These are phyloP conservation scores for Exsudoporus floridanus DNA, from an alignment of 1,284 basidiomycete genomes.

Conservation along the genomic window DNA sequence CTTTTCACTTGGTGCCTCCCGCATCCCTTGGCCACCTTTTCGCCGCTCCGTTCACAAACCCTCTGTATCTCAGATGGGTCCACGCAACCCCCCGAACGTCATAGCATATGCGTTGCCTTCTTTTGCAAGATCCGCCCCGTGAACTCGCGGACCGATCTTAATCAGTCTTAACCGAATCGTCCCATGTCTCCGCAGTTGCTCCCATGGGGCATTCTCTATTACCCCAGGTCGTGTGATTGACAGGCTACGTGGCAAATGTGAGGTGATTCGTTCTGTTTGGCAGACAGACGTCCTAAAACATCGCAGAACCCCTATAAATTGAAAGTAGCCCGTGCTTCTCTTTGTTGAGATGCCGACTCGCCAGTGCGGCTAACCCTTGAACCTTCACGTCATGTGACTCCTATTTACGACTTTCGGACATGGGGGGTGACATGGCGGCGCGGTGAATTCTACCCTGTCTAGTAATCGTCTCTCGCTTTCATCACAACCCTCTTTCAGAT, in stretches of 20 bases:
- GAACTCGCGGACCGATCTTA: conserved; percentile 14
- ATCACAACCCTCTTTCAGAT: conserved; percentile 5
- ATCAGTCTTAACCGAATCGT: conserved; percentile 9
- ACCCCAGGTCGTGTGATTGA: conserved; percentile 32
- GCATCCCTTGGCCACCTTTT: conserved; percentile 9
- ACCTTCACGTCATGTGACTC: conserved; percentile 14
- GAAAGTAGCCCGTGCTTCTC: conserved; percentile 1
- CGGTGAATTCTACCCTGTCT: conserved; percentile 3
- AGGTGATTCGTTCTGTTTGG: conserved; percentile 11
- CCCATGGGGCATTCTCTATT: conserved; percentile 29
- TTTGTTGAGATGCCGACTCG: conserved; percentile 7
- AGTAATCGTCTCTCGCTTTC: neutral
- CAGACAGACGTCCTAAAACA: conserved; percentile 1
- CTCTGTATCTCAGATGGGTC: conserved; percentile 2
- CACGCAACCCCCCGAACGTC: conserved; percentile 16
- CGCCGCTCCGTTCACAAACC: conserved; percentile 14
- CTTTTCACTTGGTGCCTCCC: conserved; percentile 8
- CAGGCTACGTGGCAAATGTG: conserved; percentile 5
- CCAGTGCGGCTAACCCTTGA: neutral
- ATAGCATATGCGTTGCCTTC: conserved; percentile 18
- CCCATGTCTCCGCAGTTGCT: conserved; percentile 20
- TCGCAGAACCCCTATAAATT: conserved; percentile 10
- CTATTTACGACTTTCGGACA: neutral
- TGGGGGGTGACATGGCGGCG: conserved; percentile 2
- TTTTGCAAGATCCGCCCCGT: conserved; percentile 28